Percentiles rank a stretch among this genome's conserved stretches.
phyloP scores from a whole-genome alignment of 2,329 filamentous ascomycete genomes.

The Pseudohalonectria lignicola region DNA sequence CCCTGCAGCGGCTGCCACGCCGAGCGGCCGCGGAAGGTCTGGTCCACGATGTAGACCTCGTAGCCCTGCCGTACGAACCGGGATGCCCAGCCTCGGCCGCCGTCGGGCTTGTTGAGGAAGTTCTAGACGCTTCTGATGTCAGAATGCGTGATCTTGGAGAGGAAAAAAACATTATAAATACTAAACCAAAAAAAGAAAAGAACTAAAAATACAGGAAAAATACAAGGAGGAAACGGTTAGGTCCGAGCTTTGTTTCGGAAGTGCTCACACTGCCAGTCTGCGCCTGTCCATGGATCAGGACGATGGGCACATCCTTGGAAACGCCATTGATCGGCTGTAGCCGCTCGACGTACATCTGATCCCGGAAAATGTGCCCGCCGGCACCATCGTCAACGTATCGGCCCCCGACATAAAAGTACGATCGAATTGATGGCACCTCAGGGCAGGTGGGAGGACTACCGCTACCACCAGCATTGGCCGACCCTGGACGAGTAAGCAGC shows the following conservation, averaged over 20 bases:
- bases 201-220: too few species aligned
- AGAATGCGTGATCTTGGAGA: too few species aligned
- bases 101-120: conserved; percentile 28
- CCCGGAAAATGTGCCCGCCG: conserved; percentile 6
- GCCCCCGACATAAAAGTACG: not conserved
- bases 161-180: too few species aligned
- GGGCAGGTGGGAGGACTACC: too few species aligned
- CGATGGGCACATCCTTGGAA: conserved; percentile 19
- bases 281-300: conserved; percentile 27
- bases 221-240: too few species aligned
- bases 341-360: conserved; percentile 44
- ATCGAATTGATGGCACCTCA: not conserved
- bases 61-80: conserved; percentile 33
- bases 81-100: conserved; percentile 33
- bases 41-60: conserved; percentile 34
- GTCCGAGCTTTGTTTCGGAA: too few species aligned
- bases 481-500: too few species aligned
- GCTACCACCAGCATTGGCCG: too few species aligned
- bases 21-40: conserved; percentile 32
- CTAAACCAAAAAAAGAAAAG: too few species aligned
- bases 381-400: conserved; percentile 1
- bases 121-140: too few species aligned
- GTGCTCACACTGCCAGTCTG: conserved; percentile 1
- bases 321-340: conserved; percentile 21
- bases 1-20: conserved; percentile 16